phyloP scores from a whole-genome alignment of 164 flowering plant species.

The Kalanchoe fedtschenkoi region DNA sequence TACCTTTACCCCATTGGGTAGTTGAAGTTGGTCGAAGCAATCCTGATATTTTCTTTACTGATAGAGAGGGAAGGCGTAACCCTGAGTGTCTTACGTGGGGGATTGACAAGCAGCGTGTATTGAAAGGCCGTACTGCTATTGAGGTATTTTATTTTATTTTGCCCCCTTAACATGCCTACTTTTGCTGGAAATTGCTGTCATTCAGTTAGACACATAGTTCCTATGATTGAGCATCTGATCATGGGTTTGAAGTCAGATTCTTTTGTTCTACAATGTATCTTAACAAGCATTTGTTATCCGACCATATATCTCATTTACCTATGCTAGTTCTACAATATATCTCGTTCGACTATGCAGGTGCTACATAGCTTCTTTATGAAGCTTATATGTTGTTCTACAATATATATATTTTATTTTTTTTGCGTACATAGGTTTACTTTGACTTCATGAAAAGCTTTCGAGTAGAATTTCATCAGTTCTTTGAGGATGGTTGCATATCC shows the following conservation, averaged over 20 bases:
- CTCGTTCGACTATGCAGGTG: too few species aligned
- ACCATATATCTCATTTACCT: too few species aligned
- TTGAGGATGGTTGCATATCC: constrained; percentile 61
- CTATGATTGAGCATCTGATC: too few species aligned
- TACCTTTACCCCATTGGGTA: constrained; percentile 95
- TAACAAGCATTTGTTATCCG: too few species aligned
- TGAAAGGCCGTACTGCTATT: constrained; percentile 85
- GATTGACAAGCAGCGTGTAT: constrained; percentile 79
- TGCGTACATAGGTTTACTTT: constrained; percentile 64
- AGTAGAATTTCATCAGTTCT: constrained; percentile 72
- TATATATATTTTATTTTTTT: neutral
- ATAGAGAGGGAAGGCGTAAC: constrained; percentile 79
- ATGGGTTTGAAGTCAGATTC: too few species aligned
- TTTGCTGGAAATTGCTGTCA: too few species aligned
- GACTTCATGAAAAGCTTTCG: constrained; percentile 98
- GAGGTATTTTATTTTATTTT: constrained; percentile 46
- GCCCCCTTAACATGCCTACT: neutral
- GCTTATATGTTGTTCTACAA: neutral
- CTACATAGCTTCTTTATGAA: too few species aligned
- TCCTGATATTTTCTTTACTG: constrained; percentile 92
- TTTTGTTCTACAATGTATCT: too few species aligned
- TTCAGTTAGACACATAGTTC: too few species aligned
- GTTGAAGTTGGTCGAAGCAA: constrained; percentile 81
- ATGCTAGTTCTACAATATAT: too few species aligned
- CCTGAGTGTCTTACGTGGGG: constrained; percentile 99